Conservation (phyloP, 257 asterid genomes). For the Coffea canephora region DNA sequence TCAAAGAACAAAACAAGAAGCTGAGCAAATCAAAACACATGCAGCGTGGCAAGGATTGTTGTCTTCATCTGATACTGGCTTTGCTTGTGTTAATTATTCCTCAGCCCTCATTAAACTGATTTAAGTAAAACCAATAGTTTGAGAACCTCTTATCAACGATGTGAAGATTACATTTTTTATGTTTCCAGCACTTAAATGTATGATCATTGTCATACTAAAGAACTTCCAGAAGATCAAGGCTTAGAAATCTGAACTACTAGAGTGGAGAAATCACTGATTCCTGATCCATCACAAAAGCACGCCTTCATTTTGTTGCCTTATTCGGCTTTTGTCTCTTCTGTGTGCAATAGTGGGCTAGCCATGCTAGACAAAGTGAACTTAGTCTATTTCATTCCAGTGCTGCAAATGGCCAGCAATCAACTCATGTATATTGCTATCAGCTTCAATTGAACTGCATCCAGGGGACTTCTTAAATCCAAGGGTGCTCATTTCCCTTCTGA, state of each 20-base stretch:
- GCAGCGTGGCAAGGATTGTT: not conserved
- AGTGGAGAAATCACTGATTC: not conserved
- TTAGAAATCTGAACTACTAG: not conserved
- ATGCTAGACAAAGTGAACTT: not conserved
- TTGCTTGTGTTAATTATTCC: not conserved
- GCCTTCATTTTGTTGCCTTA: not conserved
- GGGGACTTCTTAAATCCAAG: conserved; percentile 56
- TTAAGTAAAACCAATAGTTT: not conserved
- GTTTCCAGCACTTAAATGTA: not conserved
- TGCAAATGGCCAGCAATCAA: conserved; percentile 10
- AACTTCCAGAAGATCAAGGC: conserved; percentile 5
- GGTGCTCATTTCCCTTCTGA: conserved; percentile 46
- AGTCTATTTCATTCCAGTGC: conserved; percentile 1
- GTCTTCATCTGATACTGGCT: not conserved
- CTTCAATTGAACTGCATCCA: conserved; percentile 66
- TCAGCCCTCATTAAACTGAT: not conserved
- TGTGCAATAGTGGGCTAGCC: not conserved
- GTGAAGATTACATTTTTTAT: not conserved
- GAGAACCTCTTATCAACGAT: not conserved
- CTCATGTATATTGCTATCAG: conserved; percentile 17
- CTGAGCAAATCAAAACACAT: not conserved
- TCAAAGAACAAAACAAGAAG: not conserved
- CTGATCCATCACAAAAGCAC: not conserved
- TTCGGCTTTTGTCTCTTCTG: not conserved
- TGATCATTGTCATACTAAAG: not conserved